Base-by-base conservation (phyloP, 2,329 filamentous ascomycete species). In the Furcasterigmium furcatum region DNA sequence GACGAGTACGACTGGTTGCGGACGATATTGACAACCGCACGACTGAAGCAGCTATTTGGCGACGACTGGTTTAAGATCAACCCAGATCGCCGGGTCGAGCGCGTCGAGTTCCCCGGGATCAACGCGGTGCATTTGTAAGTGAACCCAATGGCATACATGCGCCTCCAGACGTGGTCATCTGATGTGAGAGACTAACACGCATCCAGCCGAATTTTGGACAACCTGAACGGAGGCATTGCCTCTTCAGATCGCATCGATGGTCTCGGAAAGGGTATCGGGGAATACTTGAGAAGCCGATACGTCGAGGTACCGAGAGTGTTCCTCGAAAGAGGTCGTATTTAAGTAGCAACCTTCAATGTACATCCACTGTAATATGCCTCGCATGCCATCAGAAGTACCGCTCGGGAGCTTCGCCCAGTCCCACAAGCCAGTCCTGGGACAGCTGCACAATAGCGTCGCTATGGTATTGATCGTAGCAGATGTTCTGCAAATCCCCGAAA, bases 1-100 rank as follows among this genome's bases (percentile, higher is more conserved):
- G 64, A 71, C 41, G 67, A 71, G 49, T 74, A 60, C 45, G 57
- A 65, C 2, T 70, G 67, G 67, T 52, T 71, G 14, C 59, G 65
- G 22, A 55, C 51, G 7, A 38, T 68, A 19, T 56, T 73, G 58
- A 70, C 62, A 1, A 52, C 57, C 6, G 8, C 27, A 8, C 34
- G 43, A 2, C 21, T 50, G 5, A 50, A 48, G 52, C 57, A 13
- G 14, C 43, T 61, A 8, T 34, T 61, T 9, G 58, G 58, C 4
- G 50, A 53, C 54, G n/a, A 61, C 59, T 48, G 46, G 43, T 48
- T 32, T 6, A 48, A 45, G 21, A 42, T 12, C 20, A 46, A 50
- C 24, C 48, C 48, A 1, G 36, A 36, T 2, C 25, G 42, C 1
- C 38, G 45, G 1, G 43, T 50, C 4, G 48, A 50, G 24, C 29